phyloP scores from a whole-genome alignment of 768 basidiomycete genomes.

The Tricholoma furcatifolium region DNA sequence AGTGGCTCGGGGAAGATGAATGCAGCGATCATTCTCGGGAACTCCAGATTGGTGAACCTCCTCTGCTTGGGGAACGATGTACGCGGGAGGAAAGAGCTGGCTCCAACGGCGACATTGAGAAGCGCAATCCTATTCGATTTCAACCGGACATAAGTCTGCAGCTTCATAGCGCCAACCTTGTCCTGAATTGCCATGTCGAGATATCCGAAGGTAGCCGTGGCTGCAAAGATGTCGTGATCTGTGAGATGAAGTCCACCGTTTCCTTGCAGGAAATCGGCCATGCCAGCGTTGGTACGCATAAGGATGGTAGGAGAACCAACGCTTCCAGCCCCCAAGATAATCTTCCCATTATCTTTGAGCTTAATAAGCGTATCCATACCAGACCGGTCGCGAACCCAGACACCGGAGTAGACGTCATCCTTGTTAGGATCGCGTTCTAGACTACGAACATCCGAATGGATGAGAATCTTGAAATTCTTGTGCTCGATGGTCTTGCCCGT shows the following conservation, averaged over 20 bases:
- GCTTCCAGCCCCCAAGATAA: constrained; percentile 20
- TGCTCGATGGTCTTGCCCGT: constrained; percentile 3
- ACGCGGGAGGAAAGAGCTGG: constrained; percentile 25
- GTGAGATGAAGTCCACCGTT: constrained; percentile 17
- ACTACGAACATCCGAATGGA: constrained; percentile 9
- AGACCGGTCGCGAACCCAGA: neutral
- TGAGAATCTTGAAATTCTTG: constrained; percentile 20
- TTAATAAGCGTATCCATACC: constrained; percentile 4
- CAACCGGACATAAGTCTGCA: constrained; percentile 17
- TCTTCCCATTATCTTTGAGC: constrained; percentile 2
- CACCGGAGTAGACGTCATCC: neutral
- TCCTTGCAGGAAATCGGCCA: neutral
- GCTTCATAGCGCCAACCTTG: constrained; percentile 22
- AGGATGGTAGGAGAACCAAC: constrained; percentile 21
- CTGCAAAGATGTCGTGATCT: constrained; percentile 24
- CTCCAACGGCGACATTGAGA: constrained; percentile 22
- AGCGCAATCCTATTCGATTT: constrained; percentile 12
- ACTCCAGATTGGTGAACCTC: neutral
- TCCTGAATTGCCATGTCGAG: constrained; percentile 6
- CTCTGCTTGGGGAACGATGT: neutral
- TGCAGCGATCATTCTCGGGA: constrained; percentile 2
- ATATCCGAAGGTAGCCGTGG: constrained; percentile 17
- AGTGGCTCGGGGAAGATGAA: constrained; percentile 9
- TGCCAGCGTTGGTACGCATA: constrained; percentile 13
- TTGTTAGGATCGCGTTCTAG: neutral